These are phyloP conservation scores for Parastagonospora nodorum DNA, from an alignment of 2,329 filamentous ascomycete genomes.

Conservation along the genomic window DNA sequence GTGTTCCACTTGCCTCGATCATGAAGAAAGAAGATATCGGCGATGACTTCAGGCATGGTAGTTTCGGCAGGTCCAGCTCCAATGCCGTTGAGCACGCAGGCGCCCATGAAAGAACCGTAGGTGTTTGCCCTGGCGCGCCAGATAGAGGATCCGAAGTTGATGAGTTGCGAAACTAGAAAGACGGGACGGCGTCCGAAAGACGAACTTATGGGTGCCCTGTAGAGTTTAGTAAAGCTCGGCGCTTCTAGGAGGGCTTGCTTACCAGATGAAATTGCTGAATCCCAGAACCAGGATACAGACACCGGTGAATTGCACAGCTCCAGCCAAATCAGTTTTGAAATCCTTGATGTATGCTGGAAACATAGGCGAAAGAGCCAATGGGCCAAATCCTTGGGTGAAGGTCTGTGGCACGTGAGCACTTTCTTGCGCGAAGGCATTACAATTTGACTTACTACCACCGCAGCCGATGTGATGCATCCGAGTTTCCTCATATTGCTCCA, in stretches of 20 bases:
- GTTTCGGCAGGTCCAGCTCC: constrained; percentile 68
- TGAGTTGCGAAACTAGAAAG: constrained; percentile 56
- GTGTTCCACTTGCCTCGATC: constrained; percentile 68
- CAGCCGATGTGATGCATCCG: constrained; percentile 54
- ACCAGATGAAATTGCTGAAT: constrained; percentile 66
- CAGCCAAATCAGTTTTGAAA: constrained; percentile 59
- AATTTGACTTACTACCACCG: constrained; percentile 36
- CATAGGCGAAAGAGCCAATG: constrained; percentile 62
- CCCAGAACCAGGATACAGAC: constrained; percentile 62
- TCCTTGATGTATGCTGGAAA: constrained; percentile 62
- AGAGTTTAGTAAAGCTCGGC: constrained; percentile 2
- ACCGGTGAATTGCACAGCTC: constrained; percentile 63
- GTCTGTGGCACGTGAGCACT: constrained; percentile 20
- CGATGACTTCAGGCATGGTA: constrained; percentile 65
- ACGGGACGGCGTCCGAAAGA: constrained; percentile 62
- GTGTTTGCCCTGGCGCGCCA: constrained; percentile 63
- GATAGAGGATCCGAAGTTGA: constrained; percentile 60
- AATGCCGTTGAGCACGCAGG: constrained; percentile 65
- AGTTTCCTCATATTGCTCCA: constrained; percentile 58
- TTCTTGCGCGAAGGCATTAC: too few species aligned
- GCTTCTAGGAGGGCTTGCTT: constrained; percentile 10
- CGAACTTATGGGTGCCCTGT: constrained; percentile 60
- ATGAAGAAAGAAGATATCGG: constrained; percentile 69
- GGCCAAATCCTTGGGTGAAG: constrained; percentile 61
- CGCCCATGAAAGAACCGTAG: constrained; percentile 69